A percentile compares a stretch with the other conserved stretches of the same genome.
phyloP scores from a whole-genome alignment of 805 yeast genomes.

The Wickerhamomyces subpelliculosus region DNA sequence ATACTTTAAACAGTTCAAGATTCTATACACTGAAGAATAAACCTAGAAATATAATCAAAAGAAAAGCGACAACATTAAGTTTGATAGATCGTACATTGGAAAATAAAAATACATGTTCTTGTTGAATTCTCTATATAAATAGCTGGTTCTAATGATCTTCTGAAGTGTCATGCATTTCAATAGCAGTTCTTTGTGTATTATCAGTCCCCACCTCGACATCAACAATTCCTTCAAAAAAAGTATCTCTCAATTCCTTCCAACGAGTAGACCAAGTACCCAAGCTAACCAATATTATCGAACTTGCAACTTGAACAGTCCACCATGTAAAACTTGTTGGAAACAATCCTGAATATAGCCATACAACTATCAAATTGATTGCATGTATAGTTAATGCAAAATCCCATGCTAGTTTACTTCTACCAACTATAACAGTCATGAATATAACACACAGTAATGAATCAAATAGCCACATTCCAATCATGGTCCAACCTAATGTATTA shows the following conservation, averaged over 20 bases:
- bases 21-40: not conserved
- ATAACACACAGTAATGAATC: constrained; percentile 79
- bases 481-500: constrained; percentile 73
- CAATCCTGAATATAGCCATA: constrained; percentile 53
- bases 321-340: constrained; percentile 71
- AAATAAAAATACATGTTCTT: constrained; percentile 4
- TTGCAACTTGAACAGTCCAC: constrained; percentile 75
- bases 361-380: constrained; percentile 65
- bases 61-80: constrained; percentile 12
- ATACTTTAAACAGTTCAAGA: constrained; percentile 1
- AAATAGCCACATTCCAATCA: constrained; percentile 72
- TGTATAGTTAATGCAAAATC: constrained; percentile 95
- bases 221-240: constrained; percentile 80
- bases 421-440: constrained; percentile 81
- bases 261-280: constrained; percentile 87
- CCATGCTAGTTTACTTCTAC: constrained; percentile 90
- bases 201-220: constrained; percentile 47
- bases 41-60: constrained; percentile 2
- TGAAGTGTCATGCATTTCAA: constrained; percentile 18
- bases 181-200: constrained; percentile 5
- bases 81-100: constrained; percentile 10
- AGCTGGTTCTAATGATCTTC: not conserved
- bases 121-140: constrained; percentile 1
- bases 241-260: constrained; percentile 85
- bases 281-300: constrained; percentile 62